phyloP scores from a whole-genome alignment of 345 rosid species.

The Sonneratia caseolaris region DNA sequence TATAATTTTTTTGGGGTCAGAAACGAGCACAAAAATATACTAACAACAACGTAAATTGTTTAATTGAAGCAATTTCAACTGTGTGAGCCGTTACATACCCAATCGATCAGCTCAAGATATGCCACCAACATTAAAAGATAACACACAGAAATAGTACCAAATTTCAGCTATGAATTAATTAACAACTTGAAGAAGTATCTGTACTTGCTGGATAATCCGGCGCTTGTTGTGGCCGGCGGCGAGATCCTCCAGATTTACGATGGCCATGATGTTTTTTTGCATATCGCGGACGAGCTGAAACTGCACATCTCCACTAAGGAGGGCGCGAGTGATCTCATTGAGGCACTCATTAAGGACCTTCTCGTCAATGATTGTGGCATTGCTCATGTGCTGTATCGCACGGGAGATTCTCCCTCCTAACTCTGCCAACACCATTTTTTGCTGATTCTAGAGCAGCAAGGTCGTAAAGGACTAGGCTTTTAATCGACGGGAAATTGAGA shows the following conservation, averaged over 20 bases:
- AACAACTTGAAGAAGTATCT: too few relatives aligned
- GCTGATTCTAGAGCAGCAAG: conserved; percentile 13
- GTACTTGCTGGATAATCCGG: conserved; percentile 75
- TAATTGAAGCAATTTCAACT: neutral
- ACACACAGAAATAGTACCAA: neutral
- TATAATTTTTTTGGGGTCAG: too few relatives aligned
- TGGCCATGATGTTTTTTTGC: conserved; percentile 78
- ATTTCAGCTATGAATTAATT: neutral
- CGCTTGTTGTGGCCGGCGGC: conserved; percentile 98
- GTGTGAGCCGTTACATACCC: neutral
- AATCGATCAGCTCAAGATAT: neutral
- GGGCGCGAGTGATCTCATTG: conserved; percentile 88
- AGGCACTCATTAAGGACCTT: conserved; percentile 76
- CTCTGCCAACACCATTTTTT: conserved; percentile 77
- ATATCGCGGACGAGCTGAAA: conserved; percentile 86
- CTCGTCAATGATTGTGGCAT: conserved; percentile 87
- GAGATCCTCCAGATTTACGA: conserved; percentile 85
- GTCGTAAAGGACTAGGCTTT: neutral
- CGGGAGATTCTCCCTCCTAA: conserved; percentile 88
- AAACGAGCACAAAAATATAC: neutral
- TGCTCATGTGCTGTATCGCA: conserved; percentile 95
- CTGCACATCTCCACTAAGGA: conserved; percentile 78
- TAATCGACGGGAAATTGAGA: neutral
- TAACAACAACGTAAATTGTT: neutral
- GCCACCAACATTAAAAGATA: neutral